phyloP scores from a whole-genome alignment of 805 yeast species.

The Candida ipomoeae region DNA sequence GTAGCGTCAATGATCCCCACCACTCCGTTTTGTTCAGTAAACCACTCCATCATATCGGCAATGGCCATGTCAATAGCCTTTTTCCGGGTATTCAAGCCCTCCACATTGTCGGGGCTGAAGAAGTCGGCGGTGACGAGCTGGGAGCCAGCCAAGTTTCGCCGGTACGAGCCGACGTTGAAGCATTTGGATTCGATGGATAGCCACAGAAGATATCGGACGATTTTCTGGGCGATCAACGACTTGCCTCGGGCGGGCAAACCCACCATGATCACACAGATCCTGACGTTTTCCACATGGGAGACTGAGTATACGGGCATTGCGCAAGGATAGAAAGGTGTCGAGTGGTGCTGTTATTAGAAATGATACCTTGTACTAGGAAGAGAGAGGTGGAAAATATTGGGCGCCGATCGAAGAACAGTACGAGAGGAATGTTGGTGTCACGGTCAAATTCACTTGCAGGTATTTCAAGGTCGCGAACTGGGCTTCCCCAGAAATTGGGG shows the following conservation, averaged over 20 bases:
- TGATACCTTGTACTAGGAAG: too few relatives aligned
- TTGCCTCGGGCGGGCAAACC: conserved; percentile 92
- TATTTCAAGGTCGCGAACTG: conserved; percentile 1
- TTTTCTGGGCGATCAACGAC: conserved; percentile 89
- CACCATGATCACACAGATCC: conserved; percentile 85
- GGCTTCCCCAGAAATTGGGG: conserved; percentile 6
- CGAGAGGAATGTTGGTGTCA: not conserved
- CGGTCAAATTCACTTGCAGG: conserved; percentile 1
- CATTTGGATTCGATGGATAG: conserved; percentile 79
- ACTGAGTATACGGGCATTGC: conserved; percentile 56
- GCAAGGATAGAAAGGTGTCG: too few relatives aligned
- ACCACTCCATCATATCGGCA: conserved; percentile 83
- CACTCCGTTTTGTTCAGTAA: conserved; percentile 69
- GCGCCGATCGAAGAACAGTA: not conserved
- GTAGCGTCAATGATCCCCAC: conserved; percentile 96
- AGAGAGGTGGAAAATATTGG: too few relatives aligned
- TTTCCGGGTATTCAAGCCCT: conserved; percentile 58
- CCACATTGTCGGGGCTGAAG: conserved; percentile 63
- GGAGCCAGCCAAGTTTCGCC: conserved; percentile 56
- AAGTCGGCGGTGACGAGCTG: conserved; percentile 63
- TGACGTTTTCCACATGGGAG: conserved; percentile 61
- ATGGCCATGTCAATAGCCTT: conserved; percentile 72
- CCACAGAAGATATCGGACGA: conserved; percentile 91
- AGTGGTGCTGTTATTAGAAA: too few relatives aligned
- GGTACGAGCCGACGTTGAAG: conserved; percentile 84